These are phyloP conservation scores for Rosellinia necatrix DNA, from an alignment of 2,329 filamentous ascomycete genomes.

Conservation along the genomic window DNA sequence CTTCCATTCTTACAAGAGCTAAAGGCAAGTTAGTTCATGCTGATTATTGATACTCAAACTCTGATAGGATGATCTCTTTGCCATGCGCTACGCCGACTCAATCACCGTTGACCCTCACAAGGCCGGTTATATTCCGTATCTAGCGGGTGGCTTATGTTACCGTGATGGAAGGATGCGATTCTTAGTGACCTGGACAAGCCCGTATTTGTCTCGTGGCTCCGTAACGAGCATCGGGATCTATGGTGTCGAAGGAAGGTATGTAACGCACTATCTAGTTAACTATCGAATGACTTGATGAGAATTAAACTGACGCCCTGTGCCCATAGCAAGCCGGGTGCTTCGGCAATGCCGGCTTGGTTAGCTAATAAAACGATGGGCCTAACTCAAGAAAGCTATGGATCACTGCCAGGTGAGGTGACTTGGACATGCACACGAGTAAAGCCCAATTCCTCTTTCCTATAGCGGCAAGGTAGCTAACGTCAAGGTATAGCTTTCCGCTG, in stretches of 20 bases:
- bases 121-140: slow-evolving; percentile 52
- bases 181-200: slow-evolving; percentile 50
- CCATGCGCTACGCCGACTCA: slow-evolving; percentile 47
- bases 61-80: slow-evolving; percentile 43
- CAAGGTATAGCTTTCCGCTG: slow-evolving; percentile 42
- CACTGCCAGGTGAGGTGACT: slow-evolving; percentile 48
- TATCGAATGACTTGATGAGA: not conserved
- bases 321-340: slow-evolving; percentile 50
- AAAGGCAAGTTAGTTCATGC: not conserved
- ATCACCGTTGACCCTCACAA: slow-evolving; percentile 56
- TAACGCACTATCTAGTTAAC: not conserved
- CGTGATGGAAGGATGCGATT: slow-evolving; percentile 49
- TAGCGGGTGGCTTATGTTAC: slow-evolving; percentile 50
- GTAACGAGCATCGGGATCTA: slow-evolving; percentile 48
- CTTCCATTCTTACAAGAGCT: not conserved
- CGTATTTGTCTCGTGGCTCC: slow-evolving; percentile 46
- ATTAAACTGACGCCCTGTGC: not conserved
- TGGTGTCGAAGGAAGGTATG: slow-evolving; percentile 50
- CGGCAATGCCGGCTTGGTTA: slow-evolving; percentile 51
- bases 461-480: not conserved
- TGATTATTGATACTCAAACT: not conserved
- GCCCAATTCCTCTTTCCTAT: not conserved
- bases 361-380: slow-evolving; percentile 51
- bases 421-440: slow-evolving; percentile 49
- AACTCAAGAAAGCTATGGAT: slow-evolving; percentile 47